Conservation (phyloP, 805 yeast genomes). For the Huiozyma naganishii region DNA sequence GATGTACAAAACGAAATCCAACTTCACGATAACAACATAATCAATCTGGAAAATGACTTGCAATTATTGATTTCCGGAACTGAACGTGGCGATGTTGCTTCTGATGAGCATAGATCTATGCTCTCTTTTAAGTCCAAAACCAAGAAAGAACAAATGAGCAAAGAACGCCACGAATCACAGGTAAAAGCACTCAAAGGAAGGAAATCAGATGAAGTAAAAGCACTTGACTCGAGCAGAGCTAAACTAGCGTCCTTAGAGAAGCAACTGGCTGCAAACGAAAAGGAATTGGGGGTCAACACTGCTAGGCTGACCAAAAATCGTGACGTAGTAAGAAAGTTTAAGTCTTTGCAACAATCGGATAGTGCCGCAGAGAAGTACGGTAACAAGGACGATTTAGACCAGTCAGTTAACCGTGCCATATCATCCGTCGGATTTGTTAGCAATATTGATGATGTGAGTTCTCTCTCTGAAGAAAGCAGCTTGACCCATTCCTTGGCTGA, state of each 20-base stretch:
- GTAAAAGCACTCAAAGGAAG: slow-evolving; percentile 10
- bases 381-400: background rate
- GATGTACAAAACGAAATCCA: slow-evolving; percentile 29
- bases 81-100: background rate
- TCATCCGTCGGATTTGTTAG: slow-evolving; percentile 1
- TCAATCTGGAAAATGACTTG: slow-evolving; percentile 17
- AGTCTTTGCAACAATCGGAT: slow-evolving; percentile 12
- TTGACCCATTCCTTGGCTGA: background rate
- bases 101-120: slow-evolving; percentile 12
- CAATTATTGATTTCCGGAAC: slow-evolving; percentile 13
- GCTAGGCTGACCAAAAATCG: slow-evolving; percentile 28
- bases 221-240: slow-evolving; percentile 10
- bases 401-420: slow-evolving; percentile 2
- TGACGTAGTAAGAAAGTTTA: slow-evolving; percentile 18
- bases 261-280: slow-evolving; percentile 26
- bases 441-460: background rate
- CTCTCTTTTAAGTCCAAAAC: slow-evolving; percentile 11
- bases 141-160: slow-evolving; percentile 5
- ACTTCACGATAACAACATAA: slow-evolving; percentile 25
- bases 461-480: background rate
- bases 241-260: slow-evolving; percentile 27
- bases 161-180: background rate
- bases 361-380: background rate
- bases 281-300: slow-evolving; percentile 26
- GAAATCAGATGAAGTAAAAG: slow-evolving; percentile 24